Percentiles rank a stretch among this genome's conserved stretches.
Conservation (phyloP, 1,284 basidiomycete species). For the Schizophyllum amplum region DNA sequence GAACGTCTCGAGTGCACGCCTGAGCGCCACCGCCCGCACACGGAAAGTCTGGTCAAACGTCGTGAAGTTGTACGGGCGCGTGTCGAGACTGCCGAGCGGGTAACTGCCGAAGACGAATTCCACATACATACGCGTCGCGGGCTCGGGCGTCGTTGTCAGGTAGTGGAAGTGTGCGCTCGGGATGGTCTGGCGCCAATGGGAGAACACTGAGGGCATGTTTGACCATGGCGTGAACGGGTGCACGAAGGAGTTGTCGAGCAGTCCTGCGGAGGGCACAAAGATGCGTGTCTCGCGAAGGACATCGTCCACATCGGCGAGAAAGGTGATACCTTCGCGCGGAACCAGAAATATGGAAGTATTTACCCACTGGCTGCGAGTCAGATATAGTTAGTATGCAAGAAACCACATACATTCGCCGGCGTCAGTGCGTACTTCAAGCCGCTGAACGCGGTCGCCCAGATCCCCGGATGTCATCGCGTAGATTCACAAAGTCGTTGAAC, state of each 20-base stretch:
- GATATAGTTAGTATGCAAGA: no score
- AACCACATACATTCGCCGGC: neutral
- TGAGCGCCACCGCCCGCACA: conserved; percentile 20
- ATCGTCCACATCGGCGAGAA: conserved; percentile 26
- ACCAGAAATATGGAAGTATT: conserved; percentile 23
- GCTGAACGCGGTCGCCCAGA: neutral
- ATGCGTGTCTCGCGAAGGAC: conserved; percentile 25
- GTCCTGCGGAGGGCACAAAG: conserved; percentile 22
- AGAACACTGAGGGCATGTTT: conserved; percentile 21
- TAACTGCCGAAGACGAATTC: conserved; percentile 22
- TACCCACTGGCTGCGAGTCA: neutral
- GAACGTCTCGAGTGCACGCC: conserved; percentile 24
- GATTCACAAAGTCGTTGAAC: conserved; percentile 2
- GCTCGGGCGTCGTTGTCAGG: conserved; percentile 25
- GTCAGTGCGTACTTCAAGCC: neutral
- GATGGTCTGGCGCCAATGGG: conserved; percentile 18
- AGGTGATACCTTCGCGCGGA: conserved; percentile 18
- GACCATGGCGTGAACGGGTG: conserved; percentile 22
- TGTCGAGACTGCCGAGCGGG: conserved; percentile 23
- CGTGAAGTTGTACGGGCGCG: conserved; percentile 24
- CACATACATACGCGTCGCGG: conserved; percentile 23
- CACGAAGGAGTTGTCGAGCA: conserved; percentile 24
- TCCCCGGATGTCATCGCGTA: neutral
- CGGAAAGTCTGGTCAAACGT: conserved; percentile 21
- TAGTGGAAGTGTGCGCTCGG: conserved; percentile 24